These are phyloP conservation scores for Chrysochromulina tobinii DNA, from an alignment of 78 protist species.

Conservation along the genomic window DNA sequence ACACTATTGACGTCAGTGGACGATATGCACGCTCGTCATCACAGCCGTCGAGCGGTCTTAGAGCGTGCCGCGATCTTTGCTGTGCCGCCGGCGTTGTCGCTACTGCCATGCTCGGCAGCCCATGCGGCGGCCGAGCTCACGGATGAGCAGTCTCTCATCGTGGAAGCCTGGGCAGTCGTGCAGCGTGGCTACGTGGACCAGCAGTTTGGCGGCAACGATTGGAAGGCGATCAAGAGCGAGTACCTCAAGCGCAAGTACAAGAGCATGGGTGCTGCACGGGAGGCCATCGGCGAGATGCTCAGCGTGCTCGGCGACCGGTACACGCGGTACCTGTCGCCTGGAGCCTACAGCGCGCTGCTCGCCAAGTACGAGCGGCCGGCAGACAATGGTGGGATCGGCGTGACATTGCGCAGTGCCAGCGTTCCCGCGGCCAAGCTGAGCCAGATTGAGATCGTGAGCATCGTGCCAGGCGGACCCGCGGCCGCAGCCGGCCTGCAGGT, in stretches of 20 bases:
- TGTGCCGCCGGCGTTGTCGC: too few relatives aligned
- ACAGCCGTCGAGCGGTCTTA: too few relatives aligned
- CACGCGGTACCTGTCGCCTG: not conserved
- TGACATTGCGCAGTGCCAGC: not conserved
- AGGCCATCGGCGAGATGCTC: not conserved
- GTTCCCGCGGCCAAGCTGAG: not conserved
- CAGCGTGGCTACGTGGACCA: not conserved
- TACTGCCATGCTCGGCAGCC: too few relatives aligned
- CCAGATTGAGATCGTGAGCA: not conserved
- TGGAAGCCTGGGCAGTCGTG: not conserved
- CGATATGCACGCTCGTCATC: too few relatives aligned
- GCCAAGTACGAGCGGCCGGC: too few relatives aligned
- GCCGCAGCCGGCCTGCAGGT: not conserved
- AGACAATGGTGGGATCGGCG: not conserved
- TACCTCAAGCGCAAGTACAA: not conserved
- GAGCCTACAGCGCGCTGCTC: too few relatives aligned
- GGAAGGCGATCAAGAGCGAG: not conserved
- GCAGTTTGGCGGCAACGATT: not conserved
- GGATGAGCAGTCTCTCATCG: not conserved
- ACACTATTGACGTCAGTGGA: too few relatives aligned
- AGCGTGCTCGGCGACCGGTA: not conserved
- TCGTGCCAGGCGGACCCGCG: not conserved
- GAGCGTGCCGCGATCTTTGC: too few relatives aligned
- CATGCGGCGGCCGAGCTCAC: not conserved
- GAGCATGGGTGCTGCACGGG: not conserved